Evolutionary conservation across 495 filamentous ascomycete genomes (phyloP).

Genomic region (Pseudoneurospora amorphoporcata): DNA sequence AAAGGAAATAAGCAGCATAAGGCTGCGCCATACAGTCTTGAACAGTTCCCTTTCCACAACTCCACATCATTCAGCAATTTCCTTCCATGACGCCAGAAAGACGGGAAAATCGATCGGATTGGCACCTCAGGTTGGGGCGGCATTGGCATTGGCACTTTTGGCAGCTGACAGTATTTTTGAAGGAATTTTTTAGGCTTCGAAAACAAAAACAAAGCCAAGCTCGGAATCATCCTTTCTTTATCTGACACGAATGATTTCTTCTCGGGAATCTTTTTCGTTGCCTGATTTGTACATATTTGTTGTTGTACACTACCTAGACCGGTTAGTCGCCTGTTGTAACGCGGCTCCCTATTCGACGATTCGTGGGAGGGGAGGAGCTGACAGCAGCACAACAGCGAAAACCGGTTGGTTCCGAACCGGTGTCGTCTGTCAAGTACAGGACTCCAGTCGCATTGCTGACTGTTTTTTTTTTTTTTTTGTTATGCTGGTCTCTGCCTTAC

Average conservation of each 20-base stretch:
- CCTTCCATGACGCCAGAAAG: background rate
- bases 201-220: background rate
- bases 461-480: background rate
- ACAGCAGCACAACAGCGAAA: background rate
- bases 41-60: background rate
- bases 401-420: background rate
- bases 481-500: background rate
- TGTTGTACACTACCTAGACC: background rate
- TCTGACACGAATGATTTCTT: background rate
- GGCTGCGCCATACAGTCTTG: background rate
- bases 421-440: background rate
- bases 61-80: background rate
- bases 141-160: background rate
- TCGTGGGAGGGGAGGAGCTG: background rate
- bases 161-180: background rate
- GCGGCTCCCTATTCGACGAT: background rate
- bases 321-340: background rate
- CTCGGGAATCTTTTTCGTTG: background rate
- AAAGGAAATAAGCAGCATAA: background rate
- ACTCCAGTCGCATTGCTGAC: background rate
- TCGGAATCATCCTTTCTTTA: background rate
- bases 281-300: background rate
- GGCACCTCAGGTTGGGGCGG: background rate
- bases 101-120: background rate
- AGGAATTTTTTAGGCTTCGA: background rate